A percentile compares a stretch with the other conserved stretches of the same genome.
Evolutionary conservation across 2,329 filamentous ascomycete species (phyloP).

Genomic region (Colletotrichum agaves): DNA sequence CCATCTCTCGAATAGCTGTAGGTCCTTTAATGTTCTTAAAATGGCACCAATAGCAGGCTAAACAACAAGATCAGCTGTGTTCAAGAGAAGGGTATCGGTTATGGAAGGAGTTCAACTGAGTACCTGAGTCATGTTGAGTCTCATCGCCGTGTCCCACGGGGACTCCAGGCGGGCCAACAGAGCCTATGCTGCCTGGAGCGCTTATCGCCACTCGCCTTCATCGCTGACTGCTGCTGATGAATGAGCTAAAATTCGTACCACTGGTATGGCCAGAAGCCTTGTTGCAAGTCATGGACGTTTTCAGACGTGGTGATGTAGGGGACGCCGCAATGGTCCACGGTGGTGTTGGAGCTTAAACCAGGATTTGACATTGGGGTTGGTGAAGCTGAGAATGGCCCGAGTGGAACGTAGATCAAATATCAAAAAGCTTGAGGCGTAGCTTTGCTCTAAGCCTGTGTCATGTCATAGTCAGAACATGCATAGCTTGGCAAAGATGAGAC

Average conservation of each 20-base stretch:
- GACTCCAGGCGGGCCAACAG: conserved; percentile 13
- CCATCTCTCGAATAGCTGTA: conserved; percentile 19
- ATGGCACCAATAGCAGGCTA: conserved; percentile 14
- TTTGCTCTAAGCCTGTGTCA: neutral
- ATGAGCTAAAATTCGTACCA: neutral
- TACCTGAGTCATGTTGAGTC: conserved; percentile 21
- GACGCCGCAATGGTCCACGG: too few relatives aligned
- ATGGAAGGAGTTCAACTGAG: rapidly evolving
- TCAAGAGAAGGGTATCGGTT: too few relatives aligned
- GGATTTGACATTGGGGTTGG: neutral
- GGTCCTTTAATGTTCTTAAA: neutral
- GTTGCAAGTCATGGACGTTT: too few relatives aligned
- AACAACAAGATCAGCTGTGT: rapidly evolving
- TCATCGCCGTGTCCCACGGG: conserved; percentile 18
- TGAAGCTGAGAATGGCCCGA: neutral
- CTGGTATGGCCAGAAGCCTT: too few relatives aligned
- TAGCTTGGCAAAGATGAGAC: neutral
- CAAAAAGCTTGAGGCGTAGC: too few relatives aligned
- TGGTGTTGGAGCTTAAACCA: too few relatives aligned
- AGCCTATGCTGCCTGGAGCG: conserved; percentile 1
- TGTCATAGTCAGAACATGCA: neutral
- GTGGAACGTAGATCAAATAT: neutral
- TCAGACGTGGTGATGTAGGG: too few relatives aligned
- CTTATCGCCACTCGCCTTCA: conserved; percentile 13
- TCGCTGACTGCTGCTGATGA: neutral